A percentile compares a stretch with the other conserved stretches of the same genome.
Evolutionary conservation across 768 basidiomycete genomes (phyloP).

Genomic region (Heimioporus sp.): DNA sequence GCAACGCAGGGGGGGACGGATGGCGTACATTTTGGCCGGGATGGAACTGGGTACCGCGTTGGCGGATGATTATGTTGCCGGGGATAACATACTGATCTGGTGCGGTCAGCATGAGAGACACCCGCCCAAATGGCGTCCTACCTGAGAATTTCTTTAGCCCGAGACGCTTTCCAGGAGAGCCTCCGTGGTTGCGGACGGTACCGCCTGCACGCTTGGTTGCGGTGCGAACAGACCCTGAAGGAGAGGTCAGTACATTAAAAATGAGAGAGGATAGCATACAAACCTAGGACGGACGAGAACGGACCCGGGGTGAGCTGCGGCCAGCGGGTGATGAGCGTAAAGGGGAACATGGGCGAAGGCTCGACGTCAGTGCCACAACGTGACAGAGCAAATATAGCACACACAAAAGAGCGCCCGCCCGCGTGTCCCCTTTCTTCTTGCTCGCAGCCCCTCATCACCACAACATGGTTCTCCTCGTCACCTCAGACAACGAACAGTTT

Average conservation of each 20-base stretch:
- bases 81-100: slow-evolving; percentile 89
- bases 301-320: slow-evolving; percentile 31
- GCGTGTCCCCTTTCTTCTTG: neutral
- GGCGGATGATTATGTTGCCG: slow-evolving; percentile 94
- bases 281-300: slow-evolving; percentile 38
- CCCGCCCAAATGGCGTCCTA: slow-evolving; percentile 30
- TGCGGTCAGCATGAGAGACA: slow-evolving; percentile 7
- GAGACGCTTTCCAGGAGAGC: slow-evolving; percentile 88
- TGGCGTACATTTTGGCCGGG: slow-evolving; percentile 87
- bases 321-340: slow-evolving; percentile 41
- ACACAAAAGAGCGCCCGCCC: too few species aligned
- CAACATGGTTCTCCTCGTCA: slow-evolving; percentile 80
- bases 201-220: slow-evolving; percentile 98
- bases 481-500: slow-evolving; percentile 96
- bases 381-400: neutral
- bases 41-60: slow-evolving; percentile 90
- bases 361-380: slow-evolving; percentile 9
- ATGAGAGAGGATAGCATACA: too few species aligned
- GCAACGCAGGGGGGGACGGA: neutral
- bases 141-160: slow-evolving; percentile 98
- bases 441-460: slow-evolving; percentile 18
- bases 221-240: slow-evolving; percentile 70
- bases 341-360: neutral
- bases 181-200: slow-evolving; percentile 88
- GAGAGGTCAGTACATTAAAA: slow-evolving; percentile 4